These are phyloP conservation scores for Medakamo hakoo DNA, from an alignment of 139 green algal species.

Conservation along the genomic window DNA sequence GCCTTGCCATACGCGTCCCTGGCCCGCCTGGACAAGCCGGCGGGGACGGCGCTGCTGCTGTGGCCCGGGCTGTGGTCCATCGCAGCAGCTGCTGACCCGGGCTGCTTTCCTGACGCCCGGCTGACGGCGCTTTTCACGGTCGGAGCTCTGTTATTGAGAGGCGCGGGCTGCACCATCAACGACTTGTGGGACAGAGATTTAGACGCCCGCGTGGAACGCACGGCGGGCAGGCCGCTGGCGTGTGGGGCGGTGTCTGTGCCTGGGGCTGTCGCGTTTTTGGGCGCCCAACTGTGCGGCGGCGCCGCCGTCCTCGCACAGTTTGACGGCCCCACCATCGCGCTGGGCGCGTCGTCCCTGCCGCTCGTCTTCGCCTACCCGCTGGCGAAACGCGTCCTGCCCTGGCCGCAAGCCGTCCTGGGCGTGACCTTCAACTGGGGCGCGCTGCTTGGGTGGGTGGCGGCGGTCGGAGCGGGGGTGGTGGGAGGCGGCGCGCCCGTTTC, in stretches of 20 bases:
- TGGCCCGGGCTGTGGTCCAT: slow-evolving; percentile 94
- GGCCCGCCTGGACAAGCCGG: slow-evolving; percentile 78
- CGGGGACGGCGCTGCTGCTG: slow-evolving; percentile 73
- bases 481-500: slow-evolving; percentile 27
- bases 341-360: slow-evolving; percentile 73
- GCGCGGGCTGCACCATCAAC: slow-evolving; percentile 93
- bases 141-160: slow-evolving; percentile 67
- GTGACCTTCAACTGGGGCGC: slow-evolving; percentile 97
- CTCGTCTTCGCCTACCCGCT: slow-evolving; percentile 85
- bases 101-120: slow-evolving; percentile 46
- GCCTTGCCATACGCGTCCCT: slow-evolving; percentile 64
- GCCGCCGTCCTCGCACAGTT: slow-evolving; percentile 87
- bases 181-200: slow-evolving; percentile 87
- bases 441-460: slow-evolving; percentile 79
- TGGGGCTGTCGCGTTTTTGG: slow-evolving; percentile 50
- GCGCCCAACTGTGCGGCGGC: slow-evolving; percentile 55
- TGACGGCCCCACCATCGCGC: slow-evolving; percentile 67
- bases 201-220: slow-evolving; percentile 61
- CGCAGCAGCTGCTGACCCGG: slow-evolving; percentile 54
- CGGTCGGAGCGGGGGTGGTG: no score
- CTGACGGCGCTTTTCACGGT: slow-evolving; percentile 64
- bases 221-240: slow-evolving; percentile 49
- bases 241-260: slow-evolving; percentile 25
- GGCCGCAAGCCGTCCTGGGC: slow-evolving; percentile 78
- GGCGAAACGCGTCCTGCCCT: slow-evolving; percentile 75